Evolutionary conservation across 805 yeast species (phyloP).

Genomic region (Ogataea ganodermae): DNA sequence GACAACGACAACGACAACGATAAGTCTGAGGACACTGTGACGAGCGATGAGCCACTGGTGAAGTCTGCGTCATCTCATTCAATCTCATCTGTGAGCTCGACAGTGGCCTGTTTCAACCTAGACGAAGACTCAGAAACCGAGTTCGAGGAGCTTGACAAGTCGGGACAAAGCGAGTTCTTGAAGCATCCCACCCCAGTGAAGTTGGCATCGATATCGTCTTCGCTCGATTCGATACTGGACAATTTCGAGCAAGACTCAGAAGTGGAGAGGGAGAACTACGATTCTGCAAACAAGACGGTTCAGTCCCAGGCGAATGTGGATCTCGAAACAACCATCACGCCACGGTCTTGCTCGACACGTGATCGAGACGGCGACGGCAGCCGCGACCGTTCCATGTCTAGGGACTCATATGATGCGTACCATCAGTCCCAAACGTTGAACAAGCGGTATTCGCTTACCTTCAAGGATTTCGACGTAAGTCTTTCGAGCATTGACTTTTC

Average conservation of each 20-base stretch:
- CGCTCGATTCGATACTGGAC: conserved; percentile 32
- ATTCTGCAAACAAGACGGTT: neutral
- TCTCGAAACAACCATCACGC: conserved; percentile 13
- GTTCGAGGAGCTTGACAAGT: conserved; percentile 2
- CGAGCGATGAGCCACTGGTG: conserved; percentile 1
- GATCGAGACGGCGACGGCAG: too few relatives aligned
- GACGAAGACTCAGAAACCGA: conserved; percentile 20
- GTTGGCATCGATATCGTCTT: conserved; percentile 26
- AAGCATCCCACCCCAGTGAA: conserved; percentile 29
- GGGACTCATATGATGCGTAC: conserved; percentile 44
- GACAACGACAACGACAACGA: neutral
- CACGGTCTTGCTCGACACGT: conserved; percentile 39
- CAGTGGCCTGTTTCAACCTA: conserved; percentile 38
- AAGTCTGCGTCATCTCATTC: conserved; percentile 22
- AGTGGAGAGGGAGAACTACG: conserved; percentile 8
- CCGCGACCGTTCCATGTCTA: conserved; percentile 48
- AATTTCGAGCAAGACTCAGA: conserved; percentile 22
- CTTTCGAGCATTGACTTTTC: conserved; percentile 11
- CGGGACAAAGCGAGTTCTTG: conserved; percentile 9
- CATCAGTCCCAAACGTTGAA: conserved; percentile 14
- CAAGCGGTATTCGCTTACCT: conserved; percentile 28
- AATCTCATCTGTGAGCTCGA: conserved; percentile 34
- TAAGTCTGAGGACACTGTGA: conserved; percentile 13
- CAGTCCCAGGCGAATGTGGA: conserved; percentile 7
- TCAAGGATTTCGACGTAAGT: conserved; percentile 28